Evolutionary conservation across 1,139 yeast genomes (phyloP), one percentile per base, ranked within the genome.

Genomic region (Pichia sp.): DNA sequence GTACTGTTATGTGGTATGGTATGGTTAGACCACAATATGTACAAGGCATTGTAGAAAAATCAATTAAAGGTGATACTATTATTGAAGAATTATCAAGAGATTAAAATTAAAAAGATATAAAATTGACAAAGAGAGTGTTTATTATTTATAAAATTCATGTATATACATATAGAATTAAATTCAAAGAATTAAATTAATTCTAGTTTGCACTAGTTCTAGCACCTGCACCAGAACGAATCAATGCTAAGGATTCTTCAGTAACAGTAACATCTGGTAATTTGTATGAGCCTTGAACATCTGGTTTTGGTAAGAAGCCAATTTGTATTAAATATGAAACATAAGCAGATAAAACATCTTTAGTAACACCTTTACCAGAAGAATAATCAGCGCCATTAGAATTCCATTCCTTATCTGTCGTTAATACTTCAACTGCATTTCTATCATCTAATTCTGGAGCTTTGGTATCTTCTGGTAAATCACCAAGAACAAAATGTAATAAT

Each of bases 391-490:
- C 87, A 37, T 55, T 55, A 16, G 51, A 31, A 25, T 57, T 59
- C 78, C 80, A 76, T 29, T 60, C 59, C 4, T 70, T 66, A 60
- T 90, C 96, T 29, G 63, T 66, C 48, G 66, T 68, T 60, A 92
- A 76, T 0, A 94, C 76, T 27, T 63, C 63, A 16, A 72, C 74
- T 0, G 98, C 86, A 60, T 92, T 90, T 5, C 74, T 48, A 56
- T 92, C 98, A 60, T 89, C 96, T 55, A 92, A 74, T 64, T 90
- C 97, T 3, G 98, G 97, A 9, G 98, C 97, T 65, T 82, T 85
- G 39, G 97, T 86, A 61, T 81, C 82, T 52, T 82, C 84, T 6
- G 97, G 97, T 58, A 92, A 75, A 61, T 90, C 82, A 59, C 89
- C 98, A 55, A 92, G 74, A 11, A 90, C 97, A 69, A 92, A 87